These are phyloP conservation scores for Linnemannia schmuckeri DNA, from an alignment of 192 early-diverging fungal genomes.

Conservation along the genomic window DNA sequence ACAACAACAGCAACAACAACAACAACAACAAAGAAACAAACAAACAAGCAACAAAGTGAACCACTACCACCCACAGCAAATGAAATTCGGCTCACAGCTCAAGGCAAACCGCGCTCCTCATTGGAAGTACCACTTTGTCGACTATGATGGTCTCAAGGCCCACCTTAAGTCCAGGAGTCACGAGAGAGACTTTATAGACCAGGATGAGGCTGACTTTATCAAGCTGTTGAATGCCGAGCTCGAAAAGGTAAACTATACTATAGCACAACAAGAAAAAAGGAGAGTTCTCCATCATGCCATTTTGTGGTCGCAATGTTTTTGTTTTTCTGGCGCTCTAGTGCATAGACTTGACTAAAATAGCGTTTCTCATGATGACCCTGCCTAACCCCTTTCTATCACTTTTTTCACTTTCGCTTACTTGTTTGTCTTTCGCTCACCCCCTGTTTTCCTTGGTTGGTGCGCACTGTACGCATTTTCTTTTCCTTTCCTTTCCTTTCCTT, in stretches of 20 bases:
- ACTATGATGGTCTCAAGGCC: conserved; percentile 86
- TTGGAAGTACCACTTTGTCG: conserved; percentile 83
- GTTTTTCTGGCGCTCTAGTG: neutral
- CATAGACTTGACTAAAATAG: neutral
- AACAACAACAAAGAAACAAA: neutral
- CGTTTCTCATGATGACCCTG: neutral
- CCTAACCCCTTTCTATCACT: neutral
- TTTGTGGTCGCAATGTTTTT: neutral
- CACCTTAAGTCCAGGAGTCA: conserved; percentile 77
- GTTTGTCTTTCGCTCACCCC: neutral
- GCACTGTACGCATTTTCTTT: neutral
- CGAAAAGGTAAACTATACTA: conserved; percentile 75
- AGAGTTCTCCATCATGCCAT: neutral
- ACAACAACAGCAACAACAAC: neutral
- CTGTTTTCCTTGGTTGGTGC: conserved; percentile 66
- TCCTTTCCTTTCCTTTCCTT: neutral
- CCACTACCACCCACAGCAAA: conserved; percentile 34
- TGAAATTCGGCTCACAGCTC: conserved; percentile 91
- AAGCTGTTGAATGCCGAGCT: conserved; percentile 87
- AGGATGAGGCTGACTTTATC: conserved; percentile 90
- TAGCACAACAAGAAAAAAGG: neutral
- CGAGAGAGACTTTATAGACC: conserved; percentile 78
- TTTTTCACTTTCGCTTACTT: neutral
- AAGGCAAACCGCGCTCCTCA: conserved; percentile 74
- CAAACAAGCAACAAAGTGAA: neutral